phyloP scores from a whole-genome alignment of 495 filamentous ascomycete genomes.

The Penicillium psychrofluorescens region DNA sequence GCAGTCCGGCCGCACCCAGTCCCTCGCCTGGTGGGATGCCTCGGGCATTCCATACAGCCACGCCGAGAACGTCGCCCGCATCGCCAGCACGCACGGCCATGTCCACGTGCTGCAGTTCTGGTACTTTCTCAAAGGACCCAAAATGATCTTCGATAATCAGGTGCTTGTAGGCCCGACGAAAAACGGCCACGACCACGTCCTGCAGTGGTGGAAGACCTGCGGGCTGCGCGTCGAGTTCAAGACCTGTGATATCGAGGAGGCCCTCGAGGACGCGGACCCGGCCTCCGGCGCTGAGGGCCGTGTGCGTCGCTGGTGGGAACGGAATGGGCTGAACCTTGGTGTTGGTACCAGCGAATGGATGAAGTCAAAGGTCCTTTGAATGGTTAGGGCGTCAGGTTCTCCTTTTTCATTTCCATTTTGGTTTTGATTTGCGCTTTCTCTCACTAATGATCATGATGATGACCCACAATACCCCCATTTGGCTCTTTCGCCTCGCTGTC shows the following conservation, averaged over 20 bases:
- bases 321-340: conserved; percentile 79
- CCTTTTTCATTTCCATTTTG: too few species aligned
- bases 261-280: conserved; percentile 75
- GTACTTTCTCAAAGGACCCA: conserved; percentile 69
- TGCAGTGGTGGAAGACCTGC: conserved; percentile 86
- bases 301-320: conserved; percentile 83
- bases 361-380: conserved; percentile 60
- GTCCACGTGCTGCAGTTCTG: conserved; percentile 77
- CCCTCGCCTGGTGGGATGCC: conserved; percentile 76
- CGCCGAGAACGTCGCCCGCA: conserved; percentile 69
- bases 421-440: too few species aligned
- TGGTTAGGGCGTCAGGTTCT: too few species aligned
- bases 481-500: too few species aligned
- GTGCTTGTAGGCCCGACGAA: conserved; percentile 83
- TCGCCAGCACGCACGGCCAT: conserved; percentile 80
- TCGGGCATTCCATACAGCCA: conserved; percentile 68
- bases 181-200: conserved; percentile 71
- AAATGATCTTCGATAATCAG: conserved; percentile 83
- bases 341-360: conserved; percentile 90
- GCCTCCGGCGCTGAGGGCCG: conserved; percentile 52
- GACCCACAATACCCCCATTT: too few species aligned
- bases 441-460: too few species aligned
- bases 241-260: conserved; percentile 92
- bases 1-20: conserved; percentile 63
- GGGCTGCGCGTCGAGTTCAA: conserved; percentile 81